Evolutionary conservation across 768 basidiomycete species (phyloP).

Genomic region (Suillus discolor): DNA sequence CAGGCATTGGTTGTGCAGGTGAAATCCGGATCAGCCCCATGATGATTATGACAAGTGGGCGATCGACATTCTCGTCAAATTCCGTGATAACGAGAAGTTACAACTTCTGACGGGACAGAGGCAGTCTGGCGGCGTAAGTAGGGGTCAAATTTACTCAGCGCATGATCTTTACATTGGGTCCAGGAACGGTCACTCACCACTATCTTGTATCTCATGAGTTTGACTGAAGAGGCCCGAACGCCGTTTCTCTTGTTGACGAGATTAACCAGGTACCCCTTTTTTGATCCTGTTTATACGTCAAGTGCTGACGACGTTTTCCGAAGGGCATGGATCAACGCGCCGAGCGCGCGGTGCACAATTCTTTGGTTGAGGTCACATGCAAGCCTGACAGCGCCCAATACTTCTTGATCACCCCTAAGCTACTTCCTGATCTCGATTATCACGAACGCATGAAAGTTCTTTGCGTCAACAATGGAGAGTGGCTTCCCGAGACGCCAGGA

Average conservation of each 20-base stretch:
- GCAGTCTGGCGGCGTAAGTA: conserved; percentile 93
- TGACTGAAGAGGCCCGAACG: conserved; percentile 90
- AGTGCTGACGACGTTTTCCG: conserved; percentile 9
- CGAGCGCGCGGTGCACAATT: conserved; percentile 94
- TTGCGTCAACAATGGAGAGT: conserved; percentile 94
- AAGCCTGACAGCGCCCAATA: conserved; percentile 90
- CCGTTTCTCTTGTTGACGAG: conserved; percentile 99
- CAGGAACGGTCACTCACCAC: conserved; percentile 97
- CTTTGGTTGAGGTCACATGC: conserved; percentile 94
- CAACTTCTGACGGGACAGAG: conserved; percentile 84
- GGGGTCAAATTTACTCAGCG: conserved; percentile 1
- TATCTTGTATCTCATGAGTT: conserved; percentile 93
- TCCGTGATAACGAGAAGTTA: conserved; percentile 87
- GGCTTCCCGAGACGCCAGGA: conserved; percentile 74
- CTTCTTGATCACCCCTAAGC: conserved; percentile 98
- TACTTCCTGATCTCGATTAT: conserved; percentile 86
- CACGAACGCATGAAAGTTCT: conserved; percentile 92
- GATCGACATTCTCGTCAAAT: conserved; percentile 94
- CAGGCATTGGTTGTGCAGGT: conserved; percentile 90
- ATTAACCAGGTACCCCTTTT: conserved; percentile 79
- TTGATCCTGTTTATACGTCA: background rate
- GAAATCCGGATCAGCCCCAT: conserved; percentile 78
- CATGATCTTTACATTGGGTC: conserved; percentile 10
- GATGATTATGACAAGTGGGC: conserved; percentile 96
- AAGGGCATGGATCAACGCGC: conserved; percentile 96